Base-by-base conservation (phyloP, 139 green algal species). In the Micractinium conductrix region DNA sequence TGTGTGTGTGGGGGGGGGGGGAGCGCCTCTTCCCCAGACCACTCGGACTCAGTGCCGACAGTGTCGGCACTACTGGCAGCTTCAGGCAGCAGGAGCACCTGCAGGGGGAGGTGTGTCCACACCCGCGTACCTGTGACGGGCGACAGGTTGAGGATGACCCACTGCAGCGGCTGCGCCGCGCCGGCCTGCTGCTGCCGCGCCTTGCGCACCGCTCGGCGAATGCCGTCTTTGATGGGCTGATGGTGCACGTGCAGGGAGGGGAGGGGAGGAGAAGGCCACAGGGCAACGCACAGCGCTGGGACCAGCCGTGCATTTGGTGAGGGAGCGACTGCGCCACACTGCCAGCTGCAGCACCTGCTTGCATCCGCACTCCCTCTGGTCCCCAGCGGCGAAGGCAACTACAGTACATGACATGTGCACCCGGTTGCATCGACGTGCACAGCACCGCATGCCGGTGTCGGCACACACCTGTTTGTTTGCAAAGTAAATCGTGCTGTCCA, bases 121-220 rank as follows among this genome's bases (percentile, higher is more conserved):
- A 24, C 28, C 30, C 43, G 14, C 44, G 2, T 44, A 79, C 72
- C 72, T 63, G 44, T 79, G 44, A 79, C 72, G 26, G 72, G 72
- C 5, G 91, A 93, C 38, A 98, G 90, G 84, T 98, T 95, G 53
- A 98, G 60, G 48, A 98, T 90, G 35, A 97, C 89, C 62, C 90
- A 97, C 35, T 89, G 45, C 50, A 95, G n/a, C n/a, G n/a, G n/a
- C n/a, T n/a, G n/a, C n/a, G n/a, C n/a, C n/a, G n/a, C n/a, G n/a
- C n/a, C n/a, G 16, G 42, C 38, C 35, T 53, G 26, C 43, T 79
- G 76, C 42, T 67, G 50, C 44, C 44, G 45, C 30, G n/a, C 50
- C 68, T 63, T 35, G 9, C 43, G 37, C 4, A 81, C 72, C 37
- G 48, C 58, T 26, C 72, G 37, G 50, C 63, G 33, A 2, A 87